Conservation (phyloP, 805 yeast genomes). For the Spathaspora gorwiae region DNA sequence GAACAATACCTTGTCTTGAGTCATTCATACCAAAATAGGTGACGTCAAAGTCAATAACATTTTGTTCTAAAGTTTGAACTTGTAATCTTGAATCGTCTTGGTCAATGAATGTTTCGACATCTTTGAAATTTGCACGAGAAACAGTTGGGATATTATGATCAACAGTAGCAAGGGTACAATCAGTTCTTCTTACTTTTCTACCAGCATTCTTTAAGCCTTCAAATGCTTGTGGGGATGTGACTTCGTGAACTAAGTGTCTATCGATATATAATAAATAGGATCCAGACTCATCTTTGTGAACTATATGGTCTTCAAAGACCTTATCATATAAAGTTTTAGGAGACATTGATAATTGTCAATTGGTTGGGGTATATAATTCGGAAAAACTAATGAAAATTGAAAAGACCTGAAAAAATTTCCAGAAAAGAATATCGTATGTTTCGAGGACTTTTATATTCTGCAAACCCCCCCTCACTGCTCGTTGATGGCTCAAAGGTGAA, state of each 20-base stretch:
- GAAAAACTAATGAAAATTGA: background rate
- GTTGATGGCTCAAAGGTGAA: background rate
- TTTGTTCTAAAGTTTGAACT: conserved; percentile 86
- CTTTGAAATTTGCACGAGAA: conserved; percentile 72
- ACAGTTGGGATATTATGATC: conserved; percentile 97
- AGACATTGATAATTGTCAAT: conserved; percentile 11
- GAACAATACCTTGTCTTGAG: conserved; percentile 95
- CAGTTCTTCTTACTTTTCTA: conserved; percentile 83
- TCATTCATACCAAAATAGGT: conserved; percentile 95
- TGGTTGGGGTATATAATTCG: no score
- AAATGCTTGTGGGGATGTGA: conserved; percentile 98
- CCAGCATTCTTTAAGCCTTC: conserved; percentile 90
- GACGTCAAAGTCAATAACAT: conserved; percentile 83
- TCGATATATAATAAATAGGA: conserved; percentile 87
- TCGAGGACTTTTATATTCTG: no score
- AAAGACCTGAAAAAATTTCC: no score
- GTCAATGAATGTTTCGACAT: conserved; percentile 73
- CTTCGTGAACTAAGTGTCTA: conserved; percentile 97
- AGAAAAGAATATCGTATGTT: no score
- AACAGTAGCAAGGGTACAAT: conserved; percentile 91
- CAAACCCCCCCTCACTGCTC: no score
- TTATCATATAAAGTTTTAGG: conserved; percentile 89
- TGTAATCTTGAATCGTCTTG: conserved; percentile 91
- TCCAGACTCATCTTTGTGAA: conserved; percentile 82
- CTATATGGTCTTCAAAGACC: conserved; percentile 92